These are phyloP conservation scores for Purpureocillium takamizusanense DNA, from an alignment of 2,329 filamentous ascomycete genomes.

Conservation along the genomic window DNA sequence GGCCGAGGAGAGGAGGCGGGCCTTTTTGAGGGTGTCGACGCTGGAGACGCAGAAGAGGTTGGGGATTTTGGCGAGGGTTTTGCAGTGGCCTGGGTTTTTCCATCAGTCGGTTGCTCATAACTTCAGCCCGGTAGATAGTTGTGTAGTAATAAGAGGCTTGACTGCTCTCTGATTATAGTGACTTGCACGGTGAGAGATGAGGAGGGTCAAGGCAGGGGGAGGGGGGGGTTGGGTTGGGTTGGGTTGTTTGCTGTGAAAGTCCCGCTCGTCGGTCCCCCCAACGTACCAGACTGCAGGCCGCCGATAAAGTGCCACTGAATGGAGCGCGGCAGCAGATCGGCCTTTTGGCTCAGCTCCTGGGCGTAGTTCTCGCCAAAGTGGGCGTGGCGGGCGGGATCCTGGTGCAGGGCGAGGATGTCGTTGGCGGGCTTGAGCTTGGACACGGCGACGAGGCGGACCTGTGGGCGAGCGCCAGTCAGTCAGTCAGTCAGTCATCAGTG, in stretches of 20 bases:
- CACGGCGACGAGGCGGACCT: constrained; percentile 85
- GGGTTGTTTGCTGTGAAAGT: too few species aligned
- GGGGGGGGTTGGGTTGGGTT: not conserved
- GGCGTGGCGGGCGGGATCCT: constrained; percentile 45
- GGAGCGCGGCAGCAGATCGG: constrained; percentile 61
- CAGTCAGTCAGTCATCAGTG: not conserved
- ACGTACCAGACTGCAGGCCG: constrained; percentile 69
- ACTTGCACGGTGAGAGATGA: too few species aligned
- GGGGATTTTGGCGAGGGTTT: constrained; percentile 72
- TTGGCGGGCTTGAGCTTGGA: constrained; percentile 92
- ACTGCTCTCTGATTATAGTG: not conserved
- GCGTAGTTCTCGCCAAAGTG: constrained; percentile 98
- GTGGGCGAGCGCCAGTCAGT: not conserved
- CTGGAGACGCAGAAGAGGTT: constrained; percentile 90
- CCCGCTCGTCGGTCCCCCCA: too few species aligned
- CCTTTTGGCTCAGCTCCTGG: constrained; percentile 83
- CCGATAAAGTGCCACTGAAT: constrained; percentile 98
- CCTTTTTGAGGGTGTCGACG: constrained; percentile 83
- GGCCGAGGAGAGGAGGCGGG: constrained; percentile 67
- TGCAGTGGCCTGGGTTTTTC: constrained; percentile 65
- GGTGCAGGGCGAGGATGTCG: constrained; percentile 79
- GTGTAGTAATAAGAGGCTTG: too few species aligned
- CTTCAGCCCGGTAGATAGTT: too few species aligned
- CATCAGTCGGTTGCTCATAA: too few species aligned
- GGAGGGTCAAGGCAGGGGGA: too few species aligned